A percentile compares a stretch with the other conserved stretches of the same genome.
Evolutionary conservation across 768 basidiomycete species (phyloP).

Genomic region (Multifurca ochricompacta): DNA sequence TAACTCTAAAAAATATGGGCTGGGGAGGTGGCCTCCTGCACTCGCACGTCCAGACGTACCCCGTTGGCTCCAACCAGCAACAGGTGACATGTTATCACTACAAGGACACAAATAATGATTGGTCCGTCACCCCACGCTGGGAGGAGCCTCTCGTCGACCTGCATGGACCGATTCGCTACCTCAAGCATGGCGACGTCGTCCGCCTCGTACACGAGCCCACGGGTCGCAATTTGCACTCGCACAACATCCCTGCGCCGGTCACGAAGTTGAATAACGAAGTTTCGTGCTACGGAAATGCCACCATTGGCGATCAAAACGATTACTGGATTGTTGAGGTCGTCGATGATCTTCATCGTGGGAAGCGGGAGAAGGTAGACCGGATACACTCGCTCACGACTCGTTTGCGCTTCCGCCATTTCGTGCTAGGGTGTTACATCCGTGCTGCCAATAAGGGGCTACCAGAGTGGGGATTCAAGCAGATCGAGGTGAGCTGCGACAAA

Average conservation of each 20-base stretch:
- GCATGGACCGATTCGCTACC: slow-evolving; percentile 58
- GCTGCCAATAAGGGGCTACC: slow-evolving; percentile 87
- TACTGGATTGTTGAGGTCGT: slow-evolving; percentile 92
- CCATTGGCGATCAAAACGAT: slow-evolving; percentile 82
- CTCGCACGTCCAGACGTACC: slow-evolving; percentile 94
- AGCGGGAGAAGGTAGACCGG: slow-evolving; percentile 44
- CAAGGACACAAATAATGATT: slow-evolving; percentile 97
- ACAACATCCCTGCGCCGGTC: slow-evolving; percentile 79
- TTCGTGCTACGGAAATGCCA: slow-evolving; percentile 87
- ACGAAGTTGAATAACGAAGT: slow-evolving; percentile 88
- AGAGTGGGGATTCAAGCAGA: slow-evolving; percentile 99
- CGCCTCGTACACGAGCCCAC: slow-evolving; percentile 80
- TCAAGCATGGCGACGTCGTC: slow-evolving; percentile 69
- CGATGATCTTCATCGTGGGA: slow-evolving; percentile 73
- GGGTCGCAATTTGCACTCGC: slow-evolving; percentile 87
- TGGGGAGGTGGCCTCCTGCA: slow-evolving; percentile 96
- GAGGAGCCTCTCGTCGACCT: slow-evolving; percentile 59
- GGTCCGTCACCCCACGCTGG: slow-evolving; percentile 77
- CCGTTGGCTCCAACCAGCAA: slow-evolving; percentile 86
- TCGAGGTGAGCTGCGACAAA: slow-evolving; percentile 91
- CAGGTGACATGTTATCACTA: slow-evolving; percentile 99
- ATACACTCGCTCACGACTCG: slow-evolving; percentile 91
- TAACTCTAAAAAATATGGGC: slow-evolving; percentile 95
- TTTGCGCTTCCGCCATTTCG: slow-evolving; percentile 71
- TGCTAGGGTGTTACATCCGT: slow-evolving; percentile 78